These are phyloP conservation scores for Zizania latifolia DNA, from an alignment of 176 grass and related monocot genomes.

Conservation along the genomic window DNA sequence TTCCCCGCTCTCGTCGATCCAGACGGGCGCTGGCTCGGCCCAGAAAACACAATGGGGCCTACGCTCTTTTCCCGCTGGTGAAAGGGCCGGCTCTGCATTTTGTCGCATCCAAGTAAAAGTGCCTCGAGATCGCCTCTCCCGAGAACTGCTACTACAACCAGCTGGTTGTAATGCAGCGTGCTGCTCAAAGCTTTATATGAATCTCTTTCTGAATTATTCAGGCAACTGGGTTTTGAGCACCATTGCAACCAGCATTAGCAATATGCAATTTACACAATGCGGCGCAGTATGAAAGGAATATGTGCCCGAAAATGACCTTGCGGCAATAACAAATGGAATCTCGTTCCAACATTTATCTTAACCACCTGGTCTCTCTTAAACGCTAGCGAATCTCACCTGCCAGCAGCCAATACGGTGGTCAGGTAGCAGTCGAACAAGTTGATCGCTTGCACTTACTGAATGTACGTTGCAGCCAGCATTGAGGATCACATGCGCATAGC, in stretches of 20 bases:
- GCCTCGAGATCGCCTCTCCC: not conserved
- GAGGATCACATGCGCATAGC: not conserved
- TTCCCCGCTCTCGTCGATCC: too few relatives aligned
- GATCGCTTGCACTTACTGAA: not conserved
- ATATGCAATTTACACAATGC: too few relatives aligned
- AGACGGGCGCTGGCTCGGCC: not conserved
- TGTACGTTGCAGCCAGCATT: not conserved
- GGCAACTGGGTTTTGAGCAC: not conserved
- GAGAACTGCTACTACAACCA: not conserved
- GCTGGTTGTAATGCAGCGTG: too few relatives aligned
- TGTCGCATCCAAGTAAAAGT: not conserved
- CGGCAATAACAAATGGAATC: not conserved
- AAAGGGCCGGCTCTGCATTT: conserved; percentile 11
- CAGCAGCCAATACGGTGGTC: not conserved
- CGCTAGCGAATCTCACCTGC: not conserved
- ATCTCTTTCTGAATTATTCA: not conserved
- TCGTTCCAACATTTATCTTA: not conserved
- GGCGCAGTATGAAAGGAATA: not conserved
- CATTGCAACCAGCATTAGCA: not conserved
- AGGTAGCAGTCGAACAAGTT: not conserved
- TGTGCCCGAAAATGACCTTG: not conserved
- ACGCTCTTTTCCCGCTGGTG: not conserved
- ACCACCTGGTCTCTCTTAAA: not conserved
- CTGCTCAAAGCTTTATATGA: not conserved
- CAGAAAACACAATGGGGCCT: not conserved